Evolutionary conservation across 768 basidiomycete species (phyloP).

Genomic region (Lactifluus volemus): DNA sequence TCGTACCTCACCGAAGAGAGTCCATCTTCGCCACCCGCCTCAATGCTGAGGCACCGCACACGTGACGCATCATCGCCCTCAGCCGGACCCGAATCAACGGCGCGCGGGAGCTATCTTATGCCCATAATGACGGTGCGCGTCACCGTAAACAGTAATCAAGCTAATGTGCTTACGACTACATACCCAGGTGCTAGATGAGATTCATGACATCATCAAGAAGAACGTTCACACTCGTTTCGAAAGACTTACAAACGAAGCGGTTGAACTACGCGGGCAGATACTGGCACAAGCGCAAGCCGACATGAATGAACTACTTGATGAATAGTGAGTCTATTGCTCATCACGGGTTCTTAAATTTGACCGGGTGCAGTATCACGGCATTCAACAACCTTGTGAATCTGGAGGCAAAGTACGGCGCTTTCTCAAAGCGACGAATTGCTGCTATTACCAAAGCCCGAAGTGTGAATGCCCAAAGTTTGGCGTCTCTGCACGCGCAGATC

Average conservation of each 20-base stretch:
- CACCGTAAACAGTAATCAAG: too few species aligned
- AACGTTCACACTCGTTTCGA: conserved; percentile 16
- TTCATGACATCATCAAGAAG: conserved; percentile 5
- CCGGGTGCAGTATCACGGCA: neutral
- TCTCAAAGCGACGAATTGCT: conserved; percentile 9
- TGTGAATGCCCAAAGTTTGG: neutral
- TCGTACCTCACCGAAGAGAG: neutral
- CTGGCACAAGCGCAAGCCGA: conserved; percentile 12
- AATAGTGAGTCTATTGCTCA: conserved; percentile 9
- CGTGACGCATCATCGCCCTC: neutral
- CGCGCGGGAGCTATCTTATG: neutral
- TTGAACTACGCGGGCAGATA: conserved; percentile 11
- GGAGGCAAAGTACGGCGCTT: conserved; percentile 11
- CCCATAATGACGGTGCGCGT: conserved; percentile 5
- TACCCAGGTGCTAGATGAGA: conserved; percentile 14
- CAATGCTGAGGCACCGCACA: neutral
- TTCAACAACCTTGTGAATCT: conserved; percentile 12
- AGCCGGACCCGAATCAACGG: neutral
- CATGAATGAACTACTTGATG: conserved; percentile 7
- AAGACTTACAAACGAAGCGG: conserved; percentile 1
- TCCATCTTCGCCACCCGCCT: neutral
- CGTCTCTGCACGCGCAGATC: neutral
- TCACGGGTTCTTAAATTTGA: neutral
- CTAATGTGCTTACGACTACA: neutral
- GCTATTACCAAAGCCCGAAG: conserved; percentile 2